Evolutionary conservation across 2,329 filamentous ascomycete species (phyloP).

Genomic region (Alternaria burnsii): DNA sequence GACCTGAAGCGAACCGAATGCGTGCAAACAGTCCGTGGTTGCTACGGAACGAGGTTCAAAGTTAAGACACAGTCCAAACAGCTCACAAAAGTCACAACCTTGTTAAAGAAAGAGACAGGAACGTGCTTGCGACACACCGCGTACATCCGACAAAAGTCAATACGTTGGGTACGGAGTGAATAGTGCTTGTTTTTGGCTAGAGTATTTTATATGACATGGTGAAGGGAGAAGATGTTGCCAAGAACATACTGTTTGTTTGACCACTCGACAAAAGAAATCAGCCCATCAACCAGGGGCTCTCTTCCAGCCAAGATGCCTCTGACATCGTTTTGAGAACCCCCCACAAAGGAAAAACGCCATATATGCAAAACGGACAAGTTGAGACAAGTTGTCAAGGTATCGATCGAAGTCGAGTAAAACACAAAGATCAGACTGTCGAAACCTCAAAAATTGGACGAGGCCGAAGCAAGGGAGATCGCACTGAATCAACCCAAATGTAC

Average conservation of each 20-base stretch:
- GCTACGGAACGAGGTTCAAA: neutral
- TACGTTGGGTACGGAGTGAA: neutral
- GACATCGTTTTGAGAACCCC: conserved; percentile 2
- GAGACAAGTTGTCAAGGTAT: conserved; percentile 19
- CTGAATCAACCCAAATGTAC: conserved; percentile 15
- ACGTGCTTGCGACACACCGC: neutral
- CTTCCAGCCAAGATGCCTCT: neutral
- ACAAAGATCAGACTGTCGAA: conserved; percentile 17
- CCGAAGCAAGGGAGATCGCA: conserved; percentile 14
- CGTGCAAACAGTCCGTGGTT: neutral
- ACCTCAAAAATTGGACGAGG: conserved; percentile 5
- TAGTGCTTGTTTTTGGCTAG: conserved; percentile 3
- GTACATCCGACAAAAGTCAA: neutral
- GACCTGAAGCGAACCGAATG: neutral
- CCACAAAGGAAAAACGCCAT: conserved; percentile 16
- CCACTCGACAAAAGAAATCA: conserved; percentile 4
- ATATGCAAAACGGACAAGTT: conserved; percentile 12
- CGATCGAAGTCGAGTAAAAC: conserved; percentile 18
- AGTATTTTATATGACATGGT: conserved; percentile 5
- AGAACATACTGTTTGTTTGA: conserved; percentile 6
- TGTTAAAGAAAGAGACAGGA: neutral
- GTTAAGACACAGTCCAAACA: neutral
- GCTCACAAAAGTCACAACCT: neutral
- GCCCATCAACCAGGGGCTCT: conserved; percentile 4
- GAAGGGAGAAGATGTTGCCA: conserved; percentile 6